Conservation (phyloP, 805 yeast species). For the Nakazawaea ernobii region DNA sequence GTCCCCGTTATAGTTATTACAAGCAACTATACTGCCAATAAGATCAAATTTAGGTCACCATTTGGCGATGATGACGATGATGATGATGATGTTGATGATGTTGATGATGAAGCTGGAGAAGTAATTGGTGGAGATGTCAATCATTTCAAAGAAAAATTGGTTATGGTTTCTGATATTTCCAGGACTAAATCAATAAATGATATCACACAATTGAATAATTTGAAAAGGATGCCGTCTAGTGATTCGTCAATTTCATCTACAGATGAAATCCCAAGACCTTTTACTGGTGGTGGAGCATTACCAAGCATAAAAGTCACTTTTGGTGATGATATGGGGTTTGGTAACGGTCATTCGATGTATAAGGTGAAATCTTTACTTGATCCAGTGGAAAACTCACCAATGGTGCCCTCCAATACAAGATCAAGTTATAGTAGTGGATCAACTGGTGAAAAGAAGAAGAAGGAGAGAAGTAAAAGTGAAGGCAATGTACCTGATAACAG, state of each 20-base stretch:
- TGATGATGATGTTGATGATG: not conserved
- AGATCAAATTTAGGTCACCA: not conserved
- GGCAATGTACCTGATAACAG: not conserved
- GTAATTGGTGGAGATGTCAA: slow-evolving; percentile 13
- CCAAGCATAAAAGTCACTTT: slow-evolving; percentile 20
- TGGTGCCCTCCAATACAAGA: slow-evolving; percentile 1
- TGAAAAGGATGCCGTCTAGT: slow-evolving; percentile 11
- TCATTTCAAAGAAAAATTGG: slow-evolving; percentile 19
- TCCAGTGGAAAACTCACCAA: slow-evolving; percentile 3
- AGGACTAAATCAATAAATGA: slow-evolving; percentile 15
- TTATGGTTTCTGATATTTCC: slow-evolving; percentile 8
- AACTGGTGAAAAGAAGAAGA: not conserved
- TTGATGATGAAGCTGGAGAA: not conserved
- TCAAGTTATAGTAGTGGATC: not conserved
- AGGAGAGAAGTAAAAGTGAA: slow-evolving; percentile 8
- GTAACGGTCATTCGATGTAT: slow-evolving; percentile 14
- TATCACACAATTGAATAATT: slow-evolving; percentile 5
- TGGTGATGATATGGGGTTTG: slow-evolving; percentile 16
- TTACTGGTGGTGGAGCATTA: slow-evolving; percentile 4
- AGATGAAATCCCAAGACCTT: slow-evolving; percentile 17
- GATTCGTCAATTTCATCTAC: slow-evolving; percentile 12
- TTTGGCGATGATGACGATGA: slow-evolving; percentile 11
- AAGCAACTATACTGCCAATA: not conserved
- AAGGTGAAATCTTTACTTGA: slow-evolving; percentile 20
- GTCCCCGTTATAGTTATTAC: slow-evolving; percentile 14